These are phyloP conservation scores for Pseudohyphozyma bogoriensis DNA, from an alignment of 768 basidiomycete species.

Conservation along the genomic window DNA sequence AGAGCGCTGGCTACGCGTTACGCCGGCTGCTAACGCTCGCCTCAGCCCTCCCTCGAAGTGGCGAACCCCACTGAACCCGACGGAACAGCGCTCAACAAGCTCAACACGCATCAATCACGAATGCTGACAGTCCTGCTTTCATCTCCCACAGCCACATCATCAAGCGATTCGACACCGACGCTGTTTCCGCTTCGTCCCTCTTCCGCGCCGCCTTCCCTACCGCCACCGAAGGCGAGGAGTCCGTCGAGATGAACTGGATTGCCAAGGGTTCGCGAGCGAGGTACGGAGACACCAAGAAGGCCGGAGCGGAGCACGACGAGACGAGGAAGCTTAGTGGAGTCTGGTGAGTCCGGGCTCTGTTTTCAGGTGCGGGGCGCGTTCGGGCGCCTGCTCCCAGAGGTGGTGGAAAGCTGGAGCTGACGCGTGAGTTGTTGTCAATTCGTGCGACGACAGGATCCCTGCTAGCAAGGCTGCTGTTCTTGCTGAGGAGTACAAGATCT, in stretches of 20 bases:
- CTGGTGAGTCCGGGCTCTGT: slow-evolving; percentile 6
- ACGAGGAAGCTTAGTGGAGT: slow-evolving; percentile 25
- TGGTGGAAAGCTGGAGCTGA: too few species aligned
- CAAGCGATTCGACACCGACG: slow-evolving; percentile 33
- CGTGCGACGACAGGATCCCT: slow-evolving; percentile 24
- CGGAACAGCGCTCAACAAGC: too few species aligned
- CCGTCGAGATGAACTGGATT: slow-evolving; percentile 27
- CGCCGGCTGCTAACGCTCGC: not conserved
- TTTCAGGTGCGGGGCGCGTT: too few species aligned
- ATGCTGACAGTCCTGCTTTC: not conserved
- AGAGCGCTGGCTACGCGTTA: too few species aligned
- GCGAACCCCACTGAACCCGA: too few species aligned
- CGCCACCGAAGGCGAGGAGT: slow-evolving; percentile 22
- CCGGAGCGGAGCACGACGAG: slow-evolving; percentile 22
- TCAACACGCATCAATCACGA: too few species aligned
- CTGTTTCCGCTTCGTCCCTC: slow-evolving; percentile 30
- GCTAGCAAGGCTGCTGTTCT: slow-evolving; percentile 14
- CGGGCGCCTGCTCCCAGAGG: too few species aligned
- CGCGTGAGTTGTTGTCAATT: too few species aligned
- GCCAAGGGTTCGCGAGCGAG: slow-evolving; percentile 3
- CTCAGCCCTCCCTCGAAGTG: not conserved
- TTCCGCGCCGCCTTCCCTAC: slow-evolving; percentile 30
- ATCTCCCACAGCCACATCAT: slow-evolving; percentile 28
- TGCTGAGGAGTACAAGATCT: slow-evolving; percentile 28
- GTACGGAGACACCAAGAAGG: slow-evolving; percentile 24